Conservation (phyloP, 2,329 filamentous ascomycete species). For the Sordariomycetes sp. region DNA sequence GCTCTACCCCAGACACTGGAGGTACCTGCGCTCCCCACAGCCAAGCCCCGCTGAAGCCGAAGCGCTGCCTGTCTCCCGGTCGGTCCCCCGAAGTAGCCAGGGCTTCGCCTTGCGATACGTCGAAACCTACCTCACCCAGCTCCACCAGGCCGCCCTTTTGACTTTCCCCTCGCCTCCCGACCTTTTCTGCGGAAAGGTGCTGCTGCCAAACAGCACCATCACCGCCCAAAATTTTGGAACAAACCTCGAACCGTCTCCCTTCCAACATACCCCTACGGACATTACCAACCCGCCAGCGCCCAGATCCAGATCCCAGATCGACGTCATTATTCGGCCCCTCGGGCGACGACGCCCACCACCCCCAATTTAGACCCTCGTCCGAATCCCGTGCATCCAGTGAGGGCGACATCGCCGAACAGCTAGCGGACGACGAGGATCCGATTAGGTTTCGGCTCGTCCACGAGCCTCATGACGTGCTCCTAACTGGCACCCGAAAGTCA, state of each 20-base stretch:
- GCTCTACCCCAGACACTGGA: not conserved
- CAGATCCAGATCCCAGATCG: constrained; percentile 1
- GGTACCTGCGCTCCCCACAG: not conserved
- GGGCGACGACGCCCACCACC: constrained; percentile 15
- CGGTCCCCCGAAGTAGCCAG: not conserved
- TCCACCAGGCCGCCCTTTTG: not conserved
- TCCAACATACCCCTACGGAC: constrained; percentile 83
- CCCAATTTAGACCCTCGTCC: constrained; percentile 40
- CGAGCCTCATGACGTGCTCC: constrained; percentile 49
- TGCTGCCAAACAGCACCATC: constrained; percentile 64
- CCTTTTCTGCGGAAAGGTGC: constrained; percentile 44
- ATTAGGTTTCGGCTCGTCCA: constrained; percentile 56
- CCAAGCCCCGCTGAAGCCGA: not conserved
- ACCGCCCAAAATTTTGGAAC: constrained; percentile 75
- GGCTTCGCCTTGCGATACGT: not conserved
- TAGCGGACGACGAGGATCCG: constrained; percentile 71
- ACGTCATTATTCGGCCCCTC: constrained; percentile 6
- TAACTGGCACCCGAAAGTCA: constrained; percentile 35
- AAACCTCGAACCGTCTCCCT: constrained; percentile 52
- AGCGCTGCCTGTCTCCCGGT: not conserved
- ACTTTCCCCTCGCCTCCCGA: constrained; percentile 3
- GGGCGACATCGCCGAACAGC: constrained; percentile 86
- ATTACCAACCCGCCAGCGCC: constrained; percentile 28
- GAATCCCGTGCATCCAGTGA: constrained; percentile 69
- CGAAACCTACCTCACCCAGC: not conserved